Evolutionary conservation across 371 early-diverging fungal genomes (phyloP).

Genomic region (Mucor plumbeus): DNA sequence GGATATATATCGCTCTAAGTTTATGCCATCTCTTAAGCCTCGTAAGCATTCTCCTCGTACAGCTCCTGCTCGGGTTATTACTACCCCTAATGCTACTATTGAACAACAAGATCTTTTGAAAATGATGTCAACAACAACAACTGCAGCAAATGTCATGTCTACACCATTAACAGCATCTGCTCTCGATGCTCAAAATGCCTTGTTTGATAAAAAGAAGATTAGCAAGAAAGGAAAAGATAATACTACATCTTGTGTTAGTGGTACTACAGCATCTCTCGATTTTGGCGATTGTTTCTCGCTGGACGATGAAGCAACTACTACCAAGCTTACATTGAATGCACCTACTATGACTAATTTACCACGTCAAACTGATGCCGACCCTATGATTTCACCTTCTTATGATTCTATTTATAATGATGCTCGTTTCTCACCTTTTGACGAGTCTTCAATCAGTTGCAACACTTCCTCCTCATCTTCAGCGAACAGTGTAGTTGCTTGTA

Average conservation of each 20-base stretch:
- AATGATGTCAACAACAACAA: slow-evolving; percentile 20
- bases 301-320: slow-evolving; percentile 37
- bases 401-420: slow-evolving; percentile 24
- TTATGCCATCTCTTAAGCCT: slow-evolving; percentile 47
- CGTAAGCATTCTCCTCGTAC: slow-evolving; percentile 36
- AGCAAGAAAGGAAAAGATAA: slow-evolving; percentile 5
- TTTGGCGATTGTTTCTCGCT: slow-evolving; percentile 55
- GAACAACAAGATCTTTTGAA: slow-evolving; percentile 20
- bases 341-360: slow-evolving; percentile 14
- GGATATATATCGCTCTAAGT: slow-evolving; percentile 48
- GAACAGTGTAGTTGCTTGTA: slow-evolving; percentile 28
- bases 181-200: slow-evolving; percentile 29
- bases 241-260: not conserved
- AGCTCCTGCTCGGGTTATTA: slow-evolving; percentile 22
- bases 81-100: slow-evolving; percentile 18
- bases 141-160: slow-evolving; percentile 13
- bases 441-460: slow-evolving; percentile 25
- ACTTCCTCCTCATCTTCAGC: slow-evolving; percentile 18
- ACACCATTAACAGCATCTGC: slow-evolving; percentile 33
- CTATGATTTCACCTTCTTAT: slow-evolving; percentile 35
- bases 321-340: slow-evolving; percentile 1
- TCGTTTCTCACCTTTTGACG: slow-evolving; percentile 33
- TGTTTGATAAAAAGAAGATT: slow-evolving; percentile 23
- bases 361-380: slow-evolving; percentile 22
- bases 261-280: slow-evolving; percentile 39